Conservation (phyloP, 106 monocot species). For the Gastrodia elata region DNA sequence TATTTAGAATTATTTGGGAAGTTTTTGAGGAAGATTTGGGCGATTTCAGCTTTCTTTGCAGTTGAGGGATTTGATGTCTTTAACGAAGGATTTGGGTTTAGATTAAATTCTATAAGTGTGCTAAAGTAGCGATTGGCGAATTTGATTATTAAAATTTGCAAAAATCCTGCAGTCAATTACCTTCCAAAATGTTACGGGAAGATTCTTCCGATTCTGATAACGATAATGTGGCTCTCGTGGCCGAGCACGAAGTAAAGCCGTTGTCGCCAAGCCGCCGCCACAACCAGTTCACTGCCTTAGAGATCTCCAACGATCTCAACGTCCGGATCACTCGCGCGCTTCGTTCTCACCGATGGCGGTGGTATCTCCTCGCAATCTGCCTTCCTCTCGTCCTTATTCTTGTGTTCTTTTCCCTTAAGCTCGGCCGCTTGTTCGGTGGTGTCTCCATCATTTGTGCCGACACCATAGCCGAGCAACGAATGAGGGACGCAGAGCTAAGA, state of each 20-base stretch:
- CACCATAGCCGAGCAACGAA: slow-evolving; percentile 20
- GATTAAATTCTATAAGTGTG: too few relatives aligned
- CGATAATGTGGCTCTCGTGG: slow-evolving; percentile 35
- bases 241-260: slow-evolving; percentile 26
- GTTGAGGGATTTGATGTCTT: too few relatives aligned
- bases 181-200: slow-evolving; percentile 23
- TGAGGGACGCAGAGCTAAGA: slow-evolving; percentile 71
- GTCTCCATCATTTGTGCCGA: slow-evolving; percentile 2
- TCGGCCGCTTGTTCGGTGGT: slow-evolving; percentile 21
- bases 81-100: too few relatives aligned
- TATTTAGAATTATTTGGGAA: too few relatives aligned
- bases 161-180: too few relatives aligned
- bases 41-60: too few relatives aligned
- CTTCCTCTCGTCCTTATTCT: slow-evolving; percentile 42
- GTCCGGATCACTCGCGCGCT: slow-evolving; percentile 8
- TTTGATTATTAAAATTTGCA: too few relatives aligned
- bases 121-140: too few relatives aligned
- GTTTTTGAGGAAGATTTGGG: too few relatives aligned
- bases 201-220: slow-evolving; percentile 47
- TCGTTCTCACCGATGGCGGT: slow-evolving; percentile 18
- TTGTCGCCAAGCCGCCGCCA: background rate
- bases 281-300: slow-evolving; percentile 19
- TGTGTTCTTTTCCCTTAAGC: slow-evolving; percentile 41
- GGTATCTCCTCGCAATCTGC: slow-evolving; percentile 33
- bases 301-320: slow-evolving; percentile 15